Conservation (phyloP, 805 yeast genomes). For the Barnettozyma botsteinii region DNA sequence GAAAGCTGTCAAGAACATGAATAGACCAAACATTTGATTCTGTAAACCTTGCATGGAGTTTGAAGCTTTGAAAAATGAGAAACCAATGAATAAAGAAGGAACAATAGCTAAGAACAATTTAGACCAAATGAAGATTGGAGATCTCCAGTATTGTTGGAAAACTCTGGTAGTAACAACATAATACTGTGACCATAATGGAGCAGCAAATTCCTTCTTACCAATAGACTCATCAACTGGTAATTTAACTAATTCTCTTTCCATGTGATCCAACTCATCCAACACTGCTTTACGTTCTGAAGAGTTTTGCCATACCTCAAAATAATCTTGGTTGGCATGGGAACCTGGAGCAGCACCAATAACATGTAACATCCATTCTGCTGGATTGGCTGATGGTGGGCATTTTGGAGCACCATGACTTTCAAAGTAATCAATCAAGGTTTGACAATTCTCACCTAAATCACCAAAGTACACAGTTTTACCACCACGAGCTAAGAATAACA, state of each 20-base stretch:
- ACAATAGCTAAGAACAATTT: constrained; percentile 47
- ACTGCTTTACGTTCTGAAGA: constrained; percentile 59
- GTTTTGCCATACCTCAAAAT: constrained; percentile 69
- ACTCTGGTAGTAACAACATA: constrained; percentile 45
- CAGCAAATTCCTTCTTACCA: constrained; percentile 38
- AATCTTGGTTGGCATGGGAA: constrained; percentile 65
- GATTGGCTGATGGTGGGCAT: constrained; percentile 68
- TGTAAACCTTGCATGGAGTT: constrained; percentile 64
- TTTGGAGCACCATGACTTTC: constrained; percentile 57
- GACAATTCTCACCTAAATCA: constrained; percentile 56
- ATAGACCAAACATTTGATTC: constrained; percentile 73
- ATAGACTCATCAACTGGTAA: constrained; percentile 29
- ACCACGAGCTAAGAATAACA: constrained; percentile 62
- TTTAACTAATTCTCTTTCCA: constrained; percentile 54
- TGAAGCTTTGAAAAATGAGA: constrained; percentile 65
- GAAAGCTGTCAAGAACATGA: constrained; percentile 58
- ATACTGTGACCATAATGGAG: constrained; percentile 37
- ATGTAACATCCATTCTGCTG: constrained; percentile 90
- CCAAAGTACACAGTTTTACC: constrained; percentile 76
- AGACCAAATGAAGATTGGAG: constrained; percentile 56
- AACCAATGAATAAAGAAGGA: constrained; percentile 62
- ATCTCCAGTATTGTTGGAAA: constrained; percentile 62
- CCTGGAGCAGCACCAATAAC: constrained; percentile 83
- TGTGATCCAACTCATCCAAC: constrained; percentile 49
- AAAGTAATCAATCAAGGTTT: constrained; percentile 55